Percentiles rank a stretch among this genome's conserved stretches.
phyloP scores from a whole-genome alignment of 2,329 filamentous ascomycete genomes.

The Claviceps sp. region DNA sequence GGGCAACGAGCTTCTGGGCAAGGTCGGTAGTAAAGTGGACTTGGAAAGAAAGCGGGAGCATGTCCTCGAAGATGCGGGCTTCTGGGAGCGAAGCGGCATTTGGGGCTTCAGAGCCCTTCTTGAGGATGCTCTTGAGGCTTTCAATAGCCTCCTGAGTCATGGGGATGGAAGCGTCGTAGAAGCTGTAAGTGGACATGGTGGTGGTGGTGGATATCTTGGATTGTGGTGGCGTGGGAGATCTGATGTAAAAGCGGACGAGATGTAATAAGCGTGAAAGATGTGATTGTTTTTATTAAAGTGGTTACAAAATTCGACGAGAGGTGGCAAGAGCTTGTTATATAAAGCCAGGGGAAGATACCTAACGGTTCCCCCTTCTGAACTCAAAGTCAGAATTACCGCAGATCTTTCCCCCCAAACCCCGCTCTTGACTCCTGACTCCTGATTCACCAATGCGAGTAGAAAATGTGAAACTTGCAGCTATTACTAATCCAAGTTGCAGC shows the following conservation, averaged over 20 bases:
- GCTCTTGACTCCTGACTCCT: neutral
- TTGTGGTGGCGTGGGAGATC: neutral
- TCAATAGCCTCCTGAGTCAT: conserved; percentile 18
- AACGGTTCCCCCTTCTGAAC: neutral
- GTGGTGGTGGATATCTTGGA: neutral
- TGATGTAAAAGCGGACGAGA: neutral
- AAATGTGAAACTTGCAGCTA: neutral
- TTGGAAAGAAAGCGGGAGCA: conserved; percentile 30
- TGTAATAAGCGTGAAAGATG: neutral
- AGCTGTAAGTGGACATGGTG: conserved; percentile 23
- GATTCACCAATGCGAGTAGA: neutral
- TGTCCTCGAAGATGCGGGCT: conserved; percentile 25
- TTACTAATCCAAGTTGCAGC: neutral
- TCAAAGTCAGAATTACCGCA: neutral
- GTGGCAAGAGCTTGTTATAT: conserved; percentile 1
- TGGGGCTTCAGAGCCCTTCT: conserved; percentile 22
- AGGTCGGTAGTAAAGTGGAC: conserved; percentile 19
- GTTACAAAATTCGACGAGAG: neutral
- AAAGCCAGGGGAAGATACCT: neutral
- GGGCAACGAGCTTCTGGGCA: conserved; percentile 19
- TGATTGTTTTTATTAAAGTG: neutral
- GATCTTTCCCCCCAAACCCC: neutral
- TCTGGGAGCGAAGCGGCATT: conserved; percentile 18
- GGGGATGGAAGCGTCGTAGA: conserved; percentile 27
- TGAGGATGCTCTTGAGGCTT: conserved; percentile 21